Evolutionary conservation across 352 stramenopile species (phyloP).

Genomic region (Globisporangium alternatum): DNA sequence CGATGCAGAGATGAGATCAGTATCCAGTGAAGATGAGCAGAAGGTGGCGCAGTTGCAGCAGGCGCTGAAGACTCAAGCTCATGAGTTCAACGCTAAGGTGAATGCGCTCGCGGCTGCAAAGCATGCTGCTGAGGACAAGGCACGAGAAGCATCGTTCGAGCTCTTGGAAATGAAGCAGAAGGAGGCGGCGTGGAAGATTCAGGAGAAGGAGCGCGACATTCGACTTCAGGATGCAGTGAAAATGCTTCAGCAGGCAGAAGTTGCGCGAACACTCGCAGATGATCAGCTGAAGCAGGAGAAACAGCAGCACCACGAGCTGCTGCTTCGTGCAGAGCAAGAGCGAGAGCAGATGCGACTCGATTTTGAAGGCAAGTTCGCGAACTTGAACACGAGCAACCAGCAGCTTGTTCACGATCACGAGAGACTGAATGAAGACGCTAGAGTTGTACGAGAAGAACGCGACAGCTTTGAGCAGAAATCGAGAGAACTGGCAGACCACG

Average conservation of each 20-base stretch:
- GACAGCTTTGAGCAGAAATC: slow-evolving; percentile 9
- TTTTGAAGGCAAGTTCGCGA: slow-evolving; percentile 32
- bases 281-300: slow-evolving; percentile 32
- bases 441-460: background rate
- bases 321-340: slow-evolving; percentile 23
- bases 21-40: slow-evolving; percentile 19
- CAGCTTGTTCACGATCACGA: slow-evolving; percentile 3
- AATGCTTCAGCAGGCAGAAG: slow-evolving; percentile 26
- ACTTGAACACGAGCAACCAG: slow-evolving; percentile 28
- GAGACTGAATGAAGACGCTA: background rate
- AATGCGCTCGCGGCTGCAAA: slow-evolving; percentile 31
- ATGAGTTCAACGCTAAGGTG: slow-evolving; percentile 44
- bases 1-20: background rate
- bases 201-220: slow-evolving; percentile 36
- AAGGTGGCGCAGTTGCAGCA: slow-evolving; percentile 36
- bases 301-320: slow-evolving; percentile 20
- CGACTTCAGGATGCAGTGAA: slow-evolving; percentile 26
- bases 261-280: slow-evolving; percentile 20
- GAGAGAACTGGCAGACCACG: background rate
- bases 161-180: slow-evolving; percentile 61
- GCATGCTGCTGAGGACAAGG: slow-evolving; percentile 42
- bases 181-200: slow-evolving; percentile 52
- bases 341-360: slow-evolving; percentile 27
- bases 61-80: slow-evolving; percentile 39
- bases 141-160: slow-evolving; percentile 38